A percentile compares a stretch with the other conserved stretches of the same genome.
phyloP scores from a whole-genome alignment of 2,329 filamentous ascomycete genomes.

The Colletotrichum sp. region DNA sequence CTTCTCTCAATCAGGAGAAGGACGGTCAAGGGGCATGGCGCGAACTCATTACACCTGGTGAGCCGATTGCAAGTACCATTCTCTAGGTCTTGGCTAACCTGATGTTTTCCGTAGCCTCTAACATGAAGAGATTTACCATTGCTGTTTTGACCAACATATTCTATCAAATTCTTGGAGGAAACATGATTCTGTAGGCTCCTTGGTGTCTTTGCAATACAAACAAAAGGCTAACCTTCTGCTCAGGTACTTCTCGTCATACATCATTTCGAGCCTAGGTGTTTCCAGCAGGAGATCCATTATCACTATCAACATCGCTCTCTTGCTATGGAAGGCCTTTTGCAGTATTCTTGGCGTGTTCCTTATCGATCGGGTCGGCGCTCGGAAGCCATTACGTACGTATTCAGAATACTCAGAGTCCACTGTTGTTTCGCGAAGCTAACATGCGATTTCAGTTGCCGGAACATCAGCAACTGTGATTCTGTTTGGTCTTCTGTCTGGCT shows the following conservation, averaged over 20 bases:
- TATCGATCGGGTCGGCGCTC: background rate
- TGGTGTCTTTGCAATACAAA: background rate
- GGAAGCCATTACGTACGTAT: background rate
- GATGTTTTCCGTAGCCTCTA: background rate
- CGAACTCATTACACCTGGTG: background rate
- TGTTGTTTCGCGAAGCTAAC: background rate
- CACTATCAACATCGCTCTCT: background rate
- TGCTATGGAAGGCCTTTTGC: background rate
- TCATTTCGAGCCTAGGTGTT: background rate
- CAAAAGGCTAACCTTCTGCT: background rate
- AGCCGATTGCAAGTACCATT: background rate
- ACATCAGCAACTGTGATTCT: background rate
- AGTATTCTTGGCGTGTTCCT: background rate
- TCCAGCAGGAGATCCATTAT: background rate
- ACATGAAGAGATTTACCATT: background rate
- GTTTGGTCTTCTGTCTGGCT: background rate
- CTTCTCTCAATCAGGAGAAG: background rate
- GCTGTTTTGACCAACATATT: background rate
- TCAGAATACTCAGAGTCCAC: fast-evolving
- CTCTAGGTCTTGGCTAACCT: background rate
- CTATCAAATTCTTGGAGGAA: background rate
- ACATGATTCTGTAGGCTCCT: background rate
- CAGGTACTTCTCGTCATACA: background rate
- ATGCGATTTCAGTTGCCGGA: background rate
- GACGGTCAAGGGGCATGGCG: background rate